Evolutionary conservation across 2,329 filamentous ascomycete genomes (phyloP), one percentile per base, ranked within the genome.

Genomic region (Septoria linicola): DNA sequence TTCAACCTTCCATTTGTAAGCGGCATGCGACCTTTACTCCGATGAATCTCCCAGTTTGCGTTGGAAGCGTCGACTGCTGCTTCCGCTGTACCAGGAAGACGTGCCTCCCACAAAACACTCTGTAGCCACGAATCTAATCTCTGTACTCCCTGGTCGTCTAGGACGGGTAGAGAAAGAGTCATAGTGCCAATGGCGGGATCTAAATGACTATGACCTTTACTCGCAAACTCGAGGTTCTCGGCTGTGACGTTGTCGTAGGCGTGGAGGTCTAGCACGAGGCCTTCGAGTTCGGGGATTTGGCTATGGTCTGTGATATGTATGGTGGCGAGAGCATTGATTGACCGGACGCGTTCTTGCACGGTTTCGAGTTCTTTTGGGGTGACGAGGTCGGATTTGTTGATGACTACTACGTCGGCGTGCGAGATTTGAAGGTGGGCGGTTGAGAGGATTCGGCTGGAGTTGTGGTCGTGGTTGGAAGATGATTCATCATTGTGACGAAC

Each of bases 391-490:
- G 85, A 79, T 70, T 99, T 99, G 73, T 99, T 99, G 61, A 99
- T 82, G 32, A 99, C 82, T 37, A 99, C 81, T 7, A 97, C 89
- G 71, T 99, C 93, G 5, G 93, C 93, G 64, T 99, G 92, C 1
- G 90, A 96, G 54, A 99, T 95, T 65, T 99, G 93, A 41, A 97
- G 80, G 70, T 99, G 93, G 0, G 93, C 93, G 2, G 89, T 96
- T 0, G 92, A 96, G 70, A 96, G 81, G 7, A 90, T 72, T 0
- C 87, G 84, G 0, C 85, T 84, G 13, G 77, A 72, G 11, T 70
- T 65, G 13, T 61, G 63, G 14, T 80, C 72, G 51, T 81, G 76
- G 13, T 76, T 78, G 0, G 23, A 27, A 10, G 23, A 27, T 5
- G 23, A 27, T n/a, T 76, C 68, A 3, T 82, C 79, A 59, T 70